Evolutionary conservation across 2,329 filamentous ascomycete genomes (phyloP).

Genomic region (Epichloe glyceriae): DNA sequence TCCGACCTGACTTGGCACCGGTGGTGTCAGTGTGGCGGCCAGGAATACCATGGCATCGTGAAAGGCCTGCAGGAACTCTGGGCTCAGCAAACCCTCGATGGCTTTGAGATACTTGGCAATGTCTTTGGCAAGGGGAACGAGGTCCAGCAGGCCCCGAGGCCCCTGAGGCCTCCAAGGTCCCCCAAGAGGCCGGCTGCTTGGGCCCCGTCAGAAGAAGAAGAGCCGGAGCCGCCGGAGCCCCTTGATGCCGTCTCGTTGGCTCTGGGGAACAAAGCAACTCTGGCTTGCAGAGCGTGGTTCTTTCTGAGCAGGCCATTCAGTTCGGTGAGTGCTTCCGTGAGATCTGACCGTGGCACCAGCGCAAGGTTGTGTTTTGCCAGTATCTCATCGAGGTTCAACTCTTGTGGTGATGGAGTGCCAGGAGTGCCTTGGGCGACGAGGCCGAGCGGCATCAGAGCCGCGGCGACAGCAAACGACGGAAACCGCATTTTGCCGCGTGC

Average conservation of each 20-base stretch:
- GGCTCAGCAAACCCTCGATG: conserved; percentile 15
- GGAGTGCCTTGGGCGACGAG: conserved; percentile 17
- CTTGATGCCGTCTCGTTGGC: background rate
- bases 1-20: conserved; percentile 19
- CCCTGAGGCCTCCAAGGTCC: conserved; percentile 10
- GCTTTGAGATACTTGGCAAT: conserved; percentile 10
- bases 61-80: conserved; percentile 26
- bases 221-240: background rate
- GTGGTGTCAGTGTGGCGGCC: conserved; percentile 23
- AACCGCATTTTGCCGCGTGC: conserved; percentile 21
- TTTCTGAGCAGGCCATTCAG: conserved; percentile 27
- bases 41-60: conserved; percentile 30
- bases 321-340: conserved; percentile 30
- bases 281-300: conserved; percentile 8
- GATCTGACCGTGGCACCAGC: conserved; percentile 30
- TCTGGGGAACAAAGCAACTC: conserved; percentile 1
- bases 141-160: conserved; percentile 9
- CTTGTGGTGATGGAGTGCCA: conserved; percentile 15
- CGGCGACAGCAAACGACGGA: conserved; percentile 20
- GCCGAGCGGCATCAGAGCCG: conserved; percentile 21
- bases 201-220: background rate
- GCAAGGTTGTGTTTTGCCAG: conserved; percentile 31
- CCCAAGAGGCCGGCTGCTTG: conserved; percentile 4
- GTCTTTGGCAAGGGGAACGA: conserved; percentile 13
- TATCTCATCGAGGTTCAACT: conserved; percentile 26